Evolutionary conservation across 106 monocot species (phyloP).

Genomic region (Cymbidium sinense): DNA sequence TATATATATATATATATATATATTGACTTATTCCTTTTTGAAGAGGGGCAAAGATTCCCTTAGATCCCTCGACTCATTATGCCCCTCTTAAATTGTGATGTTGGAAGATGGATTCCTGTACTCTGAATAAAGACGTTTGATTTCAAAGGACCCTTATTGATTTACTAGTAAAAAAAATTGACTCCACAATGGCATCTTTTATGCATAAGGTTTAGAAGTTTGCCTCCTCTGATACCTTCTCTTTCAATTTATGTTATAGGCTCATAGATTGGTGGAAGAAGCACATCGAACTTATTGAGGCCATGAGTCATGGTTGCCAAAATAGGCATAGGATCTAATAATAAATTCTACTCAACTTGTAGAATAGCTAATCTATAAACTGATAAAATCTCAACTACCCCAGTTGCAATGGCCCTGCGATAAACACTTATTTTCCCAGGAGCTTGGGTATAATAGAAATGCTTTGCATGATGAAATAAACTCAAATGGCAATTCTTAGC

Average conservation of each 20-base stretch:
- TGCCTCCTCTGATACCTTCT: constrained; percentile 83
- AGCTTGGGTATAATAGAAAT: constrained; percentile 8
- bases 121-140: too few species aligned
- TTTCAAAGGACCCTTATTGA: too few species aligned
- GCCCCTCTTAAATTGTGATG: too few species aligned
- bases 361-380: constrained; percentile 82
- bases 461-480: constrained; percentile 26
- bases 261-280: constrained; percentile 80
- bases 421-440: constrained; percentile 54
- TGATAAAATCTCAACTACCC: constrained; percentile 86
- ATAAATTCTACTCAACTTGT: constrained; percentile 88
- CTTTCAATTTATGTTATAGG: constrained; percentile 75
- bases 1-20: too few species aligned
- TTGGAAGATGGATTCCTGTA: too few species aligned
- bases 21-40: too few species aligned
- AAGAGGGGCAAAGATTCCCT: too few species aligned
- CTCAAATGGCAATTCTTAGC: constrained; percentile 59
- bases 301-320: constrained; percentile 76
- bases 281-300: constrained; percentile 80
- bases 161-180: too few species aligned
- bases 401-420: constrained; percentile 87
- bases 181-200: constrained; percentile 96
- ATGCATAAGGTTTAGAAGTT: constrained; percentile 80
- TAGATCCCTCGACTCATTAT: too few species aligned
- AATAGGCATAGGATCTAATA: constrained; percentile 84